Conservation (phyloP, 306 rosid species). For the Cucurbita moschata region DNA sequence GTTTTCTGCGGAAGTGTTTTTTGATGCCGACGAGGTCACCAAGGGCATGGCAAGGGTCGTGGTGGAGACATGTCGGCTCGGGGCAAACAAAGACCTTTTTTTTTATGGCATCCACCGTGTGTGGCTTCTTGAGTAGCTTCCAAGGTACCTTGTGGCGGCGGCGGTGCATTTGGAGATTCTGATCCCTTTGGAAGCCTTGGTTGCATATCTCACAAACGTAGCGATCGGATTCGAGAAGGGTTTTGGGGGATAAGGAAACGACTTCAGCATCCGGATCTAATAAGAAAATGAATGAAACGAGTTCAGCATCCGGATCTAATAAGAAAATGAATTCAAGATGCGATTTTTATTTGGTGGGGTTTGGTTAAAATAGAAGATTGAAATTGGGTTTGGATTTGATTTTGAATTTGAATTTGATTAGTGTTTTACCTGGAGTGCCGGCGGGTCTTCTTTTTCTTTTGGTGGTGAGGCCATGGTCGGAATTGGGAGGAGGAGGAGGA, state of each 20-base stretch:
- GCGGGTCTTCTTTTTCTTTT: conserved; percentile 94
- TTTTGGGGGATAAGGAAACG: conserved; percentile 79
- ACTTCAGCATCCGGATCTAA: conserved; percentile 95
- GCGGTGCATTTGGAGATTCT: conserved; percentile 95
- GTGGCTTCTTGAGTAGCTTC: conserved; percentile 56
- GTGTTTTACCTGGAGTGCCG: conserved; percentile 64
- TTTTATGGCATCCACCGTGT: conserved; percentile 37
- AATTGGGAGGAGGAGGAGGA: conserved; percentile 30
- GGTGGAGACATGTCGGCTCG: conserved; percentile 72
- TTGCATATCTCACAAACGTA: conserved; percentile 98
- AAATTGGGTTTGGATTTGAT: too few species aligned
- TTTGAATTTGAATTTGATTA: too few species aligned
- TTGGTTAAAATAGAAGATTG: too few species aligned
- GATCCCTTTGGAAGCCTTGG: conserved; percentile 94
- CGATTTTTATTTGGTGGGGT: too few species aligned
- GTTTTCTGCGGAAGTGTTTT: conserved; percentile 82
- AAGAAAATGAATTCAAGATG: too few species aligned
- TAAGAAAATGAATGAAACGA: too few species aligned
- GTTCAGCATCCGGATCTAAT: conserved; percentile 33
- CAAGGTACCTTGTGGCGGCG: conserved; percentile 89
- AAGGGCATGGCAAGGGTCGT: conserved; percentile 77
- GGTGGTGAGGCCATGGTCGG: conserved; percentile 38
- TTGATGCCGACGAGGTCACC: conserved; percentile 95
- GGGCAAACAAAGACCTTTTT: conserved; percentile 90
- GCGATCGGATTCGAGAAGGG: conserved; percentile 70